Percentiles rank a stretch among this genome's conserved stretches.
These are phyloP conservation scores for Debaryomyces sp. DNA, from an alignment of 1,139 yeast genomes.

Conservation along the genomic window DNA sequence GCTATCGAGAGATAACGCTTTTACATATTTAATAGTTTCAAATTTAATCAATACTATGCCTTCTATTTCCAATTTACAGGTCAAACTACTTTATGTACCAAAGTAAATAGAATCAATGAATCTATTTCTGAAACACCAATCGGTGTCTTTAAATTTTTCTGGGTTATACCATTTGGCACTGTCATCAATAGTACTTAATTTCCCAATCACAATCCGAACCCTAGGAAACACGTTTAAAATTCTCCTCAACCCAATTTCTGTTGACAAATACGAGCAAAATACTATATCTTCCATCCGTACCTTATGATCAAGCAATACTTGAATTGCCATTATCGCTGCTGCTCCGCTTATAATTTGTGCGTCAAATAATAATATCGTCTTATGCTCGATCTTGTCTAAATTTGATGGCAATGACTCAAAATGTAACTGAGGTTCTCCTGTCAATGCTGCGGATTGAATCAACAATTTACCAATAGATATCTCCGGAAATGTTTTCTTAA, in stretches of 20 bases:
- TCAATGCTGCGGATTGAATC: slow-evolving; percentile 82
- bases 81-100: slow-evolving; percentile 51
- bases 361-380: slow-evolving; percentile 71
- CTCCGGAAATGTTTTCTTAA: slow-evolving; percentile 75
- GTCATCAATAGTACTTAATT: slow-evolving; percentile 49
- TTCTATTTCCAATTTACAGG: neutral
- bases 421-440: slow-evolving; percentile 94
- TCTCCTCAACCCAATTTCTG: slow-evolving; percentile 80
- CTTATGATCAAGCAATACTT: slow-evolving; percentile 81
- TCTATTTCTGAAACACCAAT: slow-evolving; percentile 68
- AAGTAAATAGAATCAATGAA: slow-evolving; percentile 80
- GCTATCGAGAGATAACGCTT: neutral
- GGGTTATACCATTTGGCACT: slow-evolving; percentile 29
- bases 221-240: slow-evolving; percentile 72
- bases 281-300: slow-evolving; percentile 65
- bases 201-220: slow-evolving; percentile 71
- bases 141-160: slow-evolving; percentile 45
- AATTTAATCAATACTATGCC: neutral
- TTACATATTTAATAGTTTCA: neutral
- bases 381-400: slow-evolving; percentile 32
- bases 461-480: slow-evolving; percentile 79
- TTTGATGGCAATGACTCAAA: slow-evolving; percentile 57
- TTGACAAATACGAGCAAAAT: slow-evolving; percentile 72
- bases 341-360: slow-evolving; percentile 93
- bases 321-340: slow-evolving; percentile 92